Base-by-base conservation (phyloP, 2,329 filamentous ascomycete species). In the Pseudocercospora crystallina region DNA sequence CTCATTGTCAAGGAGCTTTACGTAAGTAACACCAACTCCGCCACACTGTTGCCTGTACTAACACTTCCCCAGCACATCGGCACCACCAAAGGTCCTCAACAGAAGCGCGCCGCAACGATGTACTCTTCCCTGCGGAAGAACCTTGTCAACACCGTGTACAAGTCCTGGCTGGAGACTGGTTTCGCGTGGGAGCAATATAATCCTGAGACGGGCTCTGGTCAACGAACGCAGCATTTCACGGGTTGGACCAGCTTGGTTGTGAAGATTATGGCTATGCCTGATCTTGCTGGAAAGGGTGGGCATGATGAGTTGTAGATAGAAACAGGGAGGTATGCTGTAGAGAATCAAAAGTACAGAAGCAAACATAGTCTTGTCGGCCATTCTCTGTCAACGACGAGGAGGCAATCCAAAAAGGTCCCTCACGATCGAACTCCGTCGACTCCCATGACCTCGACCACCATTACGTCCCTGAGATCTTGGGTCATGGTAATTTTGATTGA, bases 111-210 rank as follows among this genome's bases (percentile, higher is more conserved):
- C 8, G 75, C 74, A n/a, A 78, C 83, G 48, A 77, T 96, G 52
- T 97, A 96, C 74, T 83, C 76, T 12, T 76, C 80, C 30, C 80
- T 97, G 41, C 84, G 94, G 47, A 82, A 80, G 69, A 97, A 96
- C 66, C 74, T 99, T 10, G 87, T 97, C 39, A 81, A 90, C 44
- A 97, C 91, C 1, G 87, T 97, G 11, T 96, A 87, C 75, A 81
- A 85, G 51, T 85, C 85, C 68, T 99, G 92, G 92, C 78, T 85
- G 67, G 83, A 89, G 66, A 97, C 94, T 0, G 92, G 92, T 13
- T 97, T 97, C 68, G 94, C 92, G 0, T 99, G 92, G 92, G 94
- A 99, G 73, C 94, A 99, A 74, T 99, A 97, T 71, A 89, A 95
- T 69, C 90, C 91, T 0, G 90, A 96, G 63, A 95, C 89, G 3